Base-by-base conservation (phyloP, 371 early-diverging fungal species). In the Rhizopus delemar region DNA sequence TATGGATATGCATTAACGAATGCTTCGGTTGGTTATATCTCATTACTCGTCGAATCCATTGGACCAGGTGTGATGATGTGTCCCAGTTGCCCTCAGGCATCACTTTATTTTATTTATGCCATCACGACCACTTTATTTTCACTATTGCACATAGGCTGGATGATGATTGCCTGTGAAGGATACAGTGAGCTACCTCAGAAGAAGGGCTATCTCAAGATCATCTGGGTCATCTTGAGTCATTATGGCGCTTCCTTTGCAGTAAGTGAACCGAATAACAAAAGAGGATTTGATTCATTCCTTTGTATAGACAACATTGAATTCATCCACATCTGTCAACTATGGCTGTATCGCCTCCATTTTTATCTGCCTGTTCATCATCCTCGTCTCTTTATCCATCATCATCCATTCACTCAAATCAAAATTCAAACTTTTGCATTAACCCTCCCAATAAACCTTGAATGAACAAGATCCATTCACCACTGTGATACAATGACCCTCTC, bases 11-110 rank as follows among this genome's bases (percentile, higher is more conserved):
- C 89, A 2, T 51, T 89, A 34, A 87, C 86, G 79, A 82, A 76
- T 35, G 80, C 87, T 5, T 63, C 86, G 16, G 82, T 88, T n/a
- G 84, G 84, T 0, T 91, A 83, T 53, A 81, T 90, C 11, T 77
- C 88, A 0, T 64, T 77, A 35, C 70, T 91, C 4, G 84, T 85
- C 9, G 80, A 87, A 46, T 83, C 89, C 22, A 59, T 82, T 22
- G 87, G 88, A 3, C 88, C 90, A 1, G 91, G 89, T 15, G 82
- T 87, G 0, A 62, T 89, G 11, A 81, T 81, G 75, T 88, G 88
- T 51, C 77, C 70, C 4, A 89, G 89, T 1, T 90, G 89, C 65
- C 86, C 86, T 15, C 52, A 66, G 28, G 63, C 74, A 2, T 82
- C 86, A 7, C 57, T 86, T 12, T 90, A 85, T 61, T 87, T 90